Evolutionary conservation across 345 rosid species (phyloP).

Genomic region (Zanthoxylum bungeanum): DNA sequence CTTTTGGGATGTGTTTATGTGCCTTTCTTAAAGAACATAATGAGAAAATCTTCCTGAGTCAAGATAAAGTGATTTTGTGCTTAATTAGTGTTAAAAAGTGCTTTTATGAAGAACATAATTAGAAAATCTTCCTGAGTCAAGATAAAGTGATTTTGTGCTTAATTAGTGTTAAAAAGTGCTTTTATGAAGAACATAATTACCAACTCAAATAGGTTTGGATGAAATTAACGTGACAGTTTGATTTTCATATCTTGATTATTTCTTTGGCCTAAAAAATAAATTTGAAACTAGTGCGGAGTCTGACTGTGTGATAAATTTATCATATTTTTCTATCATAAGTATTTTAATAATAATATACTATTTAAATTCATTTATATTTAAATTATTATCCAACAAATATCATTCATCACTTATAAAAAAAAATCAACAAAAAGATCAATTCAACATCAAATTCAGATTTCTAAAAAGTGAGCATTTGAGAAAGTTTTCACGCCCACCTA

Average conservation of each 20-base stretch:
- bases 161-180: neutral
- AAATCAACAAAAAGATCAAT: too few relatives aligned
- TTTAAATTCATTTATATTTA: too few relatives aligned
- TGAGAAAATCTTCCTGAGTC: neutral
- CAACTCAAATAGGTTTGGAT: too few relatives aligned
- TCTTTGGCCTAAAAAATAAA: neutral
- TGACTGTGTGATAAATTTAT: too few relatives aligned
- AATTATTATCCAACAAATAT: too few relatives aligned
- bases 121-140: neutral
- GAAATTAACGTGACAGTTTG: too few relatives aligned
- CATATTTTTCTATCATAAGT: too few relatives aligned
- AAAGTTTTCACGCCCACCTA: neutral
- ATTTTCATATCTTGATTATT: neutral
- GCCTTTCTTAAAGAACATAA: neutral
- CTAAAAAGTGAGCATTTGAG: neutral
- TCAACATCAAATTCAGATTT: too few relatives aligned
- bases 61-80: neutral
- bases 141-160: neutral
- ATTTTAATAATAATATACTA: too few relatives aligned
- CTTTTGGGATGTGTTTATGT: slow-evolving; percentile 9
- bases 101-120: neutral
- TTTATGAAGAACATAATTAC: neutral
- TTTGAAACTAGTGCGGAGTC: too few relatives aligned
- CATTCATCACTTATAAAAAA: too few relatives aligned
- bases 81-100: neutral